Evolutionary conservation across 805 yeast genomes (phyloP).

Genomic region (Saccharomyces jurei): DNA sequence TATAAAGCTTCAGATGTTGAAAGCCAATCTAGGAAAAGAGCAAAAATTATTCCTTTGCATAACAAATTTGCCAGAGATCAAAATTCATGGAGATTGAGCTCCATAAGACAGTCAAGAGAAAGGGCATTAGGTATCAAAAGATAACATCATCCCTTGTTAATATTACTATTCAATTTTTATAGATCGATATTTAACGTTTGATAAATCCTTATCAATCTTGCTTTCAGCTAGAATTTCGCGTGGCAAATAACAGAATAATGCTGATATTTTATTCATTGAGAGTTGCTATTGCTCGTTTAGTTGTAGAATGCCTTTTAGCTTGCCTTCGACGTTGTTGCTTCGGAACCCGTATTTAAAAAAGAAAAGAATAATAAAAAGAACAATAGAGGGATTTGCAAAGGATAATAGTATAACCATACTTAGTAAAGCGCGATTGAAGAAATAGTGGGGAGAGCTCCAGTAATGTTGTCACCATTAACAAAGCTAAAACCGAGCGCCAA

Average conservation of each 20-base stretch:
- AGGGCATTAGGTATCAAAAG: slow-evolving; percentile 25
- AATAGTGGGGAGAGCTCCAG: background rate
- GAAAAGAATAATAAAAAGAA: background rate
- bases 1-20: slow-evolving; percentile 55
- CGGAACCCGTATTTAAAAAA: background rate
- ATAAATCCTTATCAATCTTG: background rate
- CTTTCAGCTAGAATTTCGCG: background rate
- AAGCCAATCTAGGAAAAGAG: slow-evolving; percentile 46
- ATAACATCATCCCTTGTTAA: slow-evolving; percentile 11
- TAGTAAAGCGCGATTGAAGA: background rate
- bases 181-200: background rate
- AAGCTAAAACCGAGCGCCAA: slow-evolving; percentile 28
- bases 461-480: slow-evolving; percentile 14
- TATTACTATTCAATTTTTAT: slow-evolving; percentile 3
- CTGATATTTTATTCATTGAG: background rate
- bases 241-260: background rate
- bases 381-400: background rate
- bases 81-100: slow-evolving; percentile 70
- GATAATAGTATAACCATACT: background rate
- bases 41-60: slow-evolving; percentile 67
- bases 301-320: background rate
- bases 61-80: slow-evolving; percentile 52
- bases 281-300: background rate
- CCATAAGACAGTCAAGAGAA: slow-evolving; percentile 29
- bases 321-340: background rate